Evolutionary conservation across 2,329 filamentous ascomycete species (phyloP), one percentile per base, ranked within the genome.

Genomic region (Dryadomyces sulphureus): DNA sequence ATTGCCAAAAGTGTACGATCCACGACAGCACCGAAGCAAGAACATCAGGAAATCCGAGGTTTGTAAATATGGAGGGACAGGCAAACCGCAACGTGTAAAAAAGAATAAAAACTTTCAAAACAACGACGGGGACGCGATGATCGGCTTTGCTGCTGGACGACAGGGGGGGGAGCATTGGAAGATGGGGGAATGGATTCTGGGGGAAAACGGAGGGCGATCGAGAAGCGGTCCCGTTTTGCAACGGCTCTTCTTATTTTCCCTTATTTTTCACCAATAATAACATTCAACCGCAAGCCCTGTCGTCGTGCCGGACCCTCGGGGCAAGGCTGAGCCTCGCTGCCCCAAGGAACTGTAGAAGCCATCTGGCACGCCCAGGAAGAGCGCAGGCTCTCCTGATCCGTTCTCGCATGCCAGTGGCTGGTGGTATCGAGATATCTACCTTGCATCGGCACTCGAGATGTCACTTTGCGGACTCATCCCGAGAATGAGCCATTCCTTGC

Each of bases 1-100:
- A 45, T 45, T 48, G 41, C 41, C 38, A 6, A 36, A 41, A 42
- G 43, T 48, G 46, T 48, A 48, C 46, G 46, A 48, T 41, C 43
- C 30, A 45, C 42, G 42, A 41, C 38, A 45, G 39, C 46, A 43
- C 41, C 30, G 34, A 48, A 30, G 43, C 46, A 45, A 45, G 39
- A 46, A 42, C 42, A 46, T 27, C 20, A 35, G 30, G 34, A 43
- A 36, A 21, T 21, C 17, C 44, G 44, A 42, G 45, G 45, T 46
- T 46, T 46, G 45, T 43, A 43, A 46, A 46, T 46, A 43, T 43
- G 40, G 34, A 41, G 45, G 45, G 45, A 42, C 22, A 41, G 45
- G 22, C 45, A 46, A 46, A 46, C 45, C 45, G 43, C 38, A 43
- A 38, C 40, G 34, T 46, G 45, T 46, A 46, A 46, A 46, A 46